These are phyloP conservation scores for Gloeopeniophorella convolvens DNA, from an alignment of 768 basidiomycete species.

Conservation along the genomic window DNA sequence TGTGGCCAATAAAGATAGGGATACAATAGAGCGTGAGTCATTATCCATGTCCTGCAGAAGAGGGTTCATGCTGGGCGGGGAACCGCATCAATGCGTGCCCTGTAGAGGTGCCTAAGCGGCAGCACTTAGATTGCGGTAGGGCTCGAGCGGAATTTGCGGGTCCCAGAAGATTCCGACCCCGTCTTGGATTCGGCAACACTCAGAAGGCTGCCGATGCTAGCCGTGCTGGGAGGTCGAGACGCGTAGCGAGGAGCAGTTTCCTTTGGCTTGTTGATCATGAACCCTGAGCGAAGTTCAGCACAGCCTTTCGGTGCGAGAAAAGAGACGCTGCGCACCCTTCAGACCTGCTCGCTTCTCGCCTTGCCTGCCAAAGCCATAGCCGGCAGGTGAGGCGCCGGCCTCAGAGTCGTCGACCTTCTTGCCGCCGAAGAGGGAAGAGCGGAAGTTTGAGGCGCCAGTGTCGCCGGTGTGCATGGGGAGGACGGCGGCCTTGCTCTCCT, in stretches of 20 bases:
- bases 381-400: slow-evolving; percentile 31
- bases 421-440: slow-evolving; percentile 20
- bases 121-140: slow-evolving; percentile 26
- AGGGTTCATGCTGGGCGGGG: too few relatives aligned
- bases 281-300: slow-evolving; percentile 33
- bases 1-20: neutral
- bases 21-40: too few relatives aligned
- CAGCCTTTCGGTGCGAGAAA: neutral
- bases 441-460: slow-evolving; percentile 33
- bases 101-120: too few relatives aligned
- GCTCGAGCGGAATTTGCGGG: slow-evolving; percentile 24
- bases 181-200: neutral
- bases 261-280: slow-evolving; percentile 49
- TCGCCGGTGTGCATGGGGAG: slow-evolving; percentile 41
- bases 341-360: slow-evolving; percentile 72
- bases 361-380: slow-evolving; percentile 75
- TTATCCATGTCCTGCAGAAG: too few relatives aligned
- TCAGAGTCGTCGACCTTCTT: slow-evolving; percentile 11
- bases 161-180: neutral
- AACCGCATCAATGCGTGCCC: too few relatives aligned
- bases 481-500: slow-evolving; percentile 47
- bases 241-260: slow-evolving; percentile 52
- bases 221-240: slow-evolving; percentile 26
- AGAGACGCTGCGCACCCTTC: slow-evolving; percentile 40
- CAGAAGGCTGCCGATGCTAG: slow-evolving; percentile 4